Percentiles rank a stretch among this genome's conserved stretches.
These are phyloP conservation scores for Fagopyrum homotropicum DNA, from an alignment of 148 eudicot genomes.

Conservation along the genomic window DNA sequence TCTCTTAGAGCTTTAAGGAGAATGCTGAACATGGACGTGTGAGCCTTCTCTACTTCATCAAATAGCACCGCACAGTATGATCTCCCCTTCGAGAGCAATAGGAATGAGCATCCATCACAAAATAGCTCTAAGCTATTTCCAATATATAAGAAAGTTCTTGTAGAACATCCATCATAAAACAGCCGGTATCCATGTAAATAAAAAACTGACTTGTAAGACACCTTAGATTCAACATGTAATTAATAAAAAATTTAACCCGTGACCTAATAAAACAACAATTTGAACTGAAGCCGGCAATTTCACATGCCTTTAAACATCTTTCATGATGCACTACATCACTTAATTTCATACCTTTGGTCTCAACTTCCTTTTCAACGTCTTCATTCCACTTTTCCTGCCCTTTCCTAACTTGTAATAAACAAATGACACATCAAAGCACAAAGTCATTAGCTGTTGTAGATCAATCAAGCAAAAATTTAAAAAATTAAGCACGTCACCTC, in stretches of 20 bases:
- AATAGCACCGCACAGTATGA: no score
- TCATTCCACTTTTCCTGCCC: constrained; percentile 28
- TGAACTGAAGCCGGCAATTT: not conserved
- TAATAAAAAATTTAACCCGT: not conserved
- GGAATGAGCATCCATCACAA: no score
- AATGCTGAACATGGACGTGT: no score
- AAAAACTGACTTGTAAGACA: not conserved
- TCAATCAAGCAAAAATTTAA: not conserved
- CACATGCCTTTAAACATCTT: not conserved
- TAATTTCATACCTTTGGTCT: constrained; percentile 13
- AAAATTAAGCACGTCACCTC: not conserved
- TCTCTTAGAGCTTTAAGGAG: no score
- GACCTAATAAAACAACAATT: not conserved
- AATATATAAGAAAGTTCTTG: not conserved
- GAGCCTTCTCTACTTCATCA: no score
- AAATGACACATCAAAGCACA: constrained; percentile 7
- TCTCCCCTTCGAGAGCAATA: no score
- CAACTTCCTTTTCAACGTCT: constrained; percentile 18
- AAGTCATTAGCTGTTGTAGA: not conserved
- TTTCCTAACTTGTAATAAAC: constrained; percentile 19
- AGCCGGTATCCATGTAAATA: not conserved
- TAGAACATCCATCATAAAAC: not conserved
- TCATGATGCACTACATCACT: not conserved
- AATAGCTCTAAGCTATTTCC: not conserved
- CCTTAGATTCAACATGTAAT: not conserved